These are phyloP conservation scores for Dothiorella sarmentorum DNA, from an alignment of 2,329 filamentous ascomycete genomes.

Conservation along the genomic window DNA sequence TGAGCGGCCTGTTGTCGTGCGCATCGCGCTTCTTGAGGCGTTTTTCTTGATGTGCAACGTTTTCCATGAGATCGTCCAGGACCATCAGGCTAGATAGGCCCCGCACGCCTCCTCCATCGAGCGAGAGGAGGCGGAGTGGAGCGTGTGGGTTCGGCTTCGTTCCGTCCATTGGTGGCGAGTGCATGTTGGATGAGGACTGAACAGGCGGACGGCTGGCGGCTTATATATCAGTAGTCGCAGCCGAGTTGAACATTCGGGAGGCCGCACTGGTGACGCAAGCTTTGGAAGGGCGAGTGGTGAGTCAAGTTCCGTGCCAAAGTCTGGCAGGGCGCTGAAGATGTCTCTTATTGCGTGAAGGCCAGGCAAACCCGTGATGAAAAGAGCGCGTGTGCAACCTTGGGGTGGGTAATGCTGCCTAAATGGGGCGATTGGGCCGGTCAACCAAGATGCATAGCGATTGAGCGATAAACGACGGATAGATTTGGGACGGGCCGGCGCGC, in stretches of 20 bases:
- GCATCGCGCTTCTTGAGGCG: conserved; percentile 29
- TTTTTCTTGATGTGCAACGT: conserved; percentile 37
- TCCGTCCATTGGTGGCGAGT: conserved; percentile 14
- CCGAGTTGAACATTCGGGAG: too few species aligned
- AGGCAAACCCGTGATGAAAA: neutral
- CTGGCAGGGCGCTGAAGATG: neutral
- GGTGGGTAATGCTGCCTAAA: conserved; percentile 3
- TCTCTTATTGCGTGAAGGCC: neutral
- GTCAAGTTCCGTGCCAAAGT: neutral
- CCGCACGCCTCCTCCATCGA: conserved; percentile 40
- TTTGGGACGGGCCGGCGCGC: neutral
- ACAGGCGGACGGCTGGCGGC: neutral
- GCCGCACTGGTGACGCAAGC: conserved; percentile 7
- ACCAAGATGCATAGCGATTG: too few species aligned
- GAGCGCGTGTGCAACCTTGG: neutral
- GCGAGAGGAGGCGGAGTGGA: conserved; percentile 33
- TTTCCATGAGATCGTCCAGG: conserved; percentile 39
- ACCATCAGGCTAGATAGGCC: conserved; percentile 39
- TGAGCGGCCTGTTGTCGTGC: conserved; percentile 30
- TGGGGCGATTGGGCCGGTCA: neutral
- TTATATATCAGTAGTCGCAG: neutral
- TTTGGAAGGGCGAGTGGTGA: conserved; percentile 1
- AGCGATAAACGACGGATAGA: too few species aligned
- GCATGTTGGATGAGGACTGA: conserved; percentile 3
- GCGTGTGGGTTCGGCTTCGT: conserved; percentile 26